These are phyloP conservation scores for Akebia trifoliata DNA, from an alignment of 164 flowering plant genomes.

Conservation along the genomic window DNA sequence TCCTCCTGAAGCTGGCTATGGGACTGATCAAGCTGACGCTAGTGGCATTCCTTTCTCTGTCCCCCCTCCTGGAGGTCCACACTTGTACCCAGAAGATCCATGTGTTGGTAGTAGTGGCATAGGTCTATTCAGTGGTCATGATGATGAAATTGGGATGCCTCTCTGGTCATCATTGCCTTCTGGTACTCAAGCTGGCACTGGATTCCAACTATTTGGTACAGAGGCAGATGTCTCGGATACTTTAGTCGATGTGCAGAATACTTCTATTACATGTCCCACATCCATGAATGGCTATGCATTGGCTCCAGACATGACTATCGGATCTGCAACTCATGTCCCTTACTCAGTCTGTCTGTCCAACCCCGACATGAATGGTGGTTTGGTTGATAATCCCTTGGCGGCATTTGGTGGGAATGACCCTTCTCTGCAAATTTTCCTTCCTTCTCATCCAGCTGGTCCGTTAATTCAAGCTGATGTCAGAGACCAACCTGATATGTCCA, in stretches of 20 bases:
- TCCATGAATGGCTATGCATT: constrained; percentile 53
- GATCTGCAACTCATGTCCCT: constrained; percentile 36
- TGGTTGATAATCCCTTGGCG: constrained; percentile 75
- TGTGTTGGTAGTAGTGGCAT: constrained; percentile 32
- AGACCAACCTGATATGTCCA: constrained; percentile 49
- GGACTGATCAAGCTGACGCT: constrained; percentile 25
- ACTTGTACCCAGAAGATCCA: constrained; percentile 49
- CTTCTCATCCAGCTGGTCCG: constrained; percentile 59
- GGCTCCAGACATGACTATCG: constrained; percentile 40
- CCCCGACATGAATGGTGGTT: constrained; percentile 39
- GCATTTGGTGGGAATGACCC: constrained; percentile 75
- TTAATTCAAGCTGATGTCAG: constrained; percentile 41
- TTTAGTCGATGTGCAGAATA: constrained; percentile 44
- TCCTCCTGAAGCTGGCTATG: constrained; percentile 37
- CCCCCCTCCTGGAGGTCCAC: constrained; percentile 39
- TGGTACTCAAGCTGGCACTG: constrained; percentile 43
- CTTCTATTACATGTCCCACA: constrained; percentile 36
- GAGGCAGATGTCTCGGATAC: constrained; percentile 57
- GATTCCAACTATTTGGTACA: constrained; percentile 65
- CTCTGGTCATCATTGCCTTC: constrained; percentile 55
- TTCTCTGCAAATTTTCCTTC: constrained; percentile 82
- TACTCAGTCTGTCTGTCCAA: constrained; percentile 38
- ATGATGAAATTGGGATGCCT: constrained; percentile 60
- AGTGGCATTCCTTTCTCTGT: constrained; percentile 39
- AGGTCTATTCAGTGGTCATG: constrained; percentile 44